Base-by-base conservation (phyloP, 306 rosid species). In the Amphicarpaea edgeworthii region DNA sequence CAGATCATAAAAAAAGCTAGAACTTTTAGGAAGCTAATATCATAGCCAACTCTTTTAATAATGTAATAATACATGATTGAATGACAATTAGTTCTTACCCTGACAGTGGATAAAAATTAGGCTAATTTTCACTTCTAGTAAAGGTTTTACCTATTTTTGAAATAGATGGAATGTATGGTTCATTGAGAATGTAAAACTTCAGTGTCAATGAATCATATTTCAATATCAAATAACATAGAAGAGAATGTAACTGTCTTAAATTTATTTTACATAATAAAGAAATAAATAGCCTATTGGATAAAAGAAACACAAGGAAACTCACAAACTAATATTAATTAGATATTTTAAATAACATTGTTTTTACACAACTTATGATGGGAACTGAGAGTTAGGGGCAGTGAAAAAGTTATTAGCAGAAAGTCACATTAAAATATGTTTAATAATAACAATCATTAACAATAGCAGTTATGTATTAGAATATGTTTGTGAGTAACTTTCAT, bases 111-210 rank as follows among this genome's bases (percentile, higher is more conserved):
- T 41, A 59, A 68, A n/a, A 42, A 59, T 51, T 68, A 46, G 15
- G 67, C 50, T 62, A 51, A 28, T 42, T 76, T 76, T 69, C 21
- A 38, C 68, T 75, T 69, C 45, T 51, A 61, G 11, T 37, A 60
- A 49, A 6, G 24, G 17, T 59, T 60, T 47, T 20, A 45, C 19
- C 28, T 50, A 40, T 19, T 74, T 80, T 77, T 58, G 16, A 67
- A 73, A 74, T n/a, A 40, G 68, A 60, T 60, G 68, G 84, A 60
- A 38, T 24, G 38, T 42, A 59, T 32, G 30, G 54, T 79, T 79
- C 53, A 47, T 23, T 43, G 40, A 47, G 40, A 17, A 23, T 45
- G 40, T 30, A 62, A 61, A 60, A 20, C 15, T 42, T 72, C 24
- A 58, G 7, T 32, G 30, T 8, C 8, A 19, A 12, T 7, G 68